These are phyloP conservation scores for Candida railenensis DNA, from an alignment of 805 yeast genomes.

Conservation along the genomic window DNA sequence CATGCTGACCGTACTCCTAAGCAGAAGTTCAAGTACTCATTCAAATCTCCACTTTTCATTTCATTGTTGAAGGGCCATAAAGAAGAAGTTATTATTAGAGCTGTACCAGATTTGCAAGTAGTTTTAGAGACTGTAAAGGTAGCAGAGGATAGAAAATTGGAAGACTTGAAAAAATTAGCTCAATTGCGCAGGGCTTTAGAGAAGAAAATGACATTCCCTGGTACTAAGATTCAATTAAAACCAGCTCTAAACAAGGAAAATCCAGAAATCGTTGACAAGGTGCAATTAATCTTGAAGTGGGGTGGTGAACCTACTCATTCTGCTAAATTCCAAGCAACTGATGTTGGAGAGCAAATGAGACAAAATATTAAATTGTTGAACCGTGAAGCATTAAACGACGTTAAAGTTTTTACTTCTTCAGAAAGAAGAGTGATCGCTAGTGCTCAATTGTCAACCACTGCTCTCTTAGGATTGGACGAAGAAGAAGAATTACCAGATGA, in stretches of 20 bases:
- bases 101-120: constrained; percentile 78
- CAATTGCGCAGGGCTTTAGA: constrained; percentile 82
- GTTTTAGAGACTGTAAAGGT: constrained; percentile 81
- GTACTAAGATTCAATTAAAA: constrained; percentile 93
- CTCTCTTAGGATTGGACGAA: constrained; percentile 67
- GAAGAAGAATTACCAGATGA: constrained; percentile 61
- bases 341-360: constrained; percentile 92
- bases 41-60: constrained; percentile 81
- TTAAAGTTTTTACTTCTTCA: constrained; percentile 84
- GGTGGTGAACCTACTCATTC: constrained; percentile 99
- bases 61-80: constrained; percentile 89
- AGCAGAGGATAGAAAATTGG: constrained; percentile 77
- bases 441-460: constrained; percentile 82
- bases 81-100: constrained; percentile 93
- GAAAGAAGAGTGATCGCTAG: constrained; percentile 94
- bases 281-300: constrained; percentile 95
- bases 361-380: constrained; percentile 87
- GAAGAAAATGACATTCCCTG: constrained; percentile 87
- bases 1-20: constrained; percentile 99
- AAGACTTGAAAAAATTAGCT: constrained; percentile 73
- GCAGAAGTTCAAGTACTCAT: constrained; percentile 94
- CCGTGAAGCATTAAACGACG: constrained; percentile 79
- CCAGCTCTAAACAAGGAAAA: constrained; percentile 70
- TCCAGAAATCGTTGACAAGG: constrained; percentile 79
- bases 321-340: constrained; percentile 90